Evolutionary conservation across 2,329 filamentous ascomycete species (phyloP).

Genomic region (Sporothrix curviconia): DNA sequence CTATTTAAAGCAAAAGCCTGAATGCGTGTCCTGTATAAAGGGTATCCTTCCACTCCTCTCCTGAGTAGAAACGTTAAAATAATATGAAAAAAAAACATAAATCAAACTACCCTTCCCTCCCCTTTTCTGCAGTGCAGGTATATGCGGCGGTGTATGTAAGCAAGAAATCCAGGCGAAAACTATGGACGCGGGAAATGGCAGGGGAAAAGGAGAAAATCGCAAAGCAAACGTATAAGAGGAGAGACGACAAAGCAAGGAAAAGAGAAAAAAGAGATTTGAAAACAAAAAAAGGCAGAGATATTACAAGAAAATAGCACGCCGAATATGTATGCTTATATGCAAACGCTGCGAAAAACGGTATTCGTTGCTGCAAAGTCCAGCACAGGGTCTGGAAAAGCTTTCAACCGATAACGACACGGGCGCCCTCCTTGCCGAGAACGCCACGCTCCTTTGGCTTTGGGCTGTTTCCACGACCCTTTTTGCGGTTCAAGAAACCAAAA

Average conservation of each 20-base stretch:
- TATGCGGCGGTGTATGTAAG: background rate
- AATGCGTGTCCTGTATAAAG: background rate
- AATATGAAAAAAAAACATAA: no score
- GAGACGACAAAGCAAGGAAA: background rate
- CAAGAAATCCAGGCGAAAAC: background rate
- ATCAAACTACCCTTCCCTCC: background rate
- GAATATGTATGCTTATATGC: constrained; percentile 10
- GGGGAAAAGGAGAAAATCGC: background rate
- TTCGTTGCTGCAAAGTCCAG: no score
- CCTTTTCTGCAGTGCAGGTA: background rate
- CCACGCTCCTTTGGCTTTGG: constrained; percentile 92
- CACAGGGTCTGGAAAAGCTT: background rate
- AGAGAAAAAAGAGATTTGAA: background rate
- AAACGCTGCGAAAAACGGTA: background rate
- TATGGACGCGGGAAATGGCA: no score
- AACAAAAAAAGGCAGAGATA: background rate
- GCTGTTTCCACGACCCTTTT: constrained; percentile 83
- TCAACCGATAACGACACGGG: constrained; percentile 70
- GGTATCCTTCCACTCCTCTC: constrained; percentile 2
- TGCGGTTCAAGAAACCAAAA: constrained; percentile 81
- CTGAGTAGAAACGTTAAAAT: background rate
- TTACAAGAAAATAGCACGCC: constrained; percentile 6
- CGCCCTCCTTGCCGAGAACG: constrained; percentile 90
- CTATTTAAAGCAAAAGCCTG: constrained; percentile 2
- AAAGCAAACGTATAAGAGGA: background rate